phyloP scores from a whole-genome alignment of 2,329 filamentous ascomycete genomes.

The Kalmusia sp. region DNA sequence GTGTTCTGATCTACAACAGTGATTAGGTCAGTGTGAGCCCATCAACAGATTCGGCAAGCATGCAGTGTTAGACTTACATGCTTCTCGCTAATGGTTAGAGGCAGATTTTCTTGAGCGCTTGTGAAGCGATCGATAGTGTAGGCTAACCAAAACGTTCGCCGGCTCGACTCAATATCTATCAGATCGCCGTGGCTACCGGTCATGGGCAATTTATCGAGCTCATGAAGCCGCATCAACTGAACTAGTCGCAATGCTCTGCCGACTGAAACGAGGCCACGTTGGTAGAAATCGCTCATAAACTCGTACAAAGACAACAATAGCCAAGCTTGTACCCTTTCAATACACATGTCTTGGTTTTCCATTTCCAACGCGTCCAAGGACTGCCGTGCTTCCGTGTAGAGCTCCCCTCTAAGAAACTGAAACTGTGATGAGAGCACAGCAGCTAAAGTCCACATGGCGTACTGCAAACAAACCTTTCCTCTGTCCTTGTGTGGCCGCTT shows the following conservation, averaged over 20 bases:
- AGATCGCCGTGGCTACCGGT: background rate
- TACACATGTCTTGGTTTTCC: background rate
- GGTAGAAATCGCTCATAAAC: background rate
- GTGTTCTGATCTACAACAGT: background rate
- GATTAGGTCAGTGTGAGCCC: too few relatives aligned
- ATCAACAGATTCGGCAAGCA: too few relatives aligned
- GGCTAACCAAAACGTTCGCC: background rate
- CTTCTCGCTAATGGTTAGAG: background rate
- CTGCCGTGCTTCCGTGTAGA: background rate
- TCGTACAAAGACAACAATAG: background rate
- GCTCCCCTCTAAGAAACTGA: background rate
- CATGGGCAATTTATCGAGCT: background rate
- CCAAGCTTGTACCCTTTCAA: background rate
- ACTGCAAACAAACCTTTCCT: background rate
- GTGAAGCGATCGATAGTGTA: background rate
- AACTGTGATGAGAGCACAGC: background rate
- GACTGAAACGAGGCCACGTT: background rate
- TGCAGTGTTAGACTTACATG: too few relatives aligned
- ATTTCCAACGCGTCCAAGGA: background rate
- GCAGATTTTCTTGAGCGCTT: background rate
- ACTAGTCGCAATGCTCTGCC: conserved; percentile 16
- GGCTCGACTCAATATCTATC: background rate
- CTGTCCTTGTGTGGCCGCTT: background rate
- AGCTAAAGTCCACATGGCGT: background rate
- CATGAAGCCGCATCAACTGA: conserved; percentile 17